Evolutionary conservation across 2,329 filamentous ascomycete genomes (phyloP).

Genomic region (Aspergillaceae sp.): DNA sequence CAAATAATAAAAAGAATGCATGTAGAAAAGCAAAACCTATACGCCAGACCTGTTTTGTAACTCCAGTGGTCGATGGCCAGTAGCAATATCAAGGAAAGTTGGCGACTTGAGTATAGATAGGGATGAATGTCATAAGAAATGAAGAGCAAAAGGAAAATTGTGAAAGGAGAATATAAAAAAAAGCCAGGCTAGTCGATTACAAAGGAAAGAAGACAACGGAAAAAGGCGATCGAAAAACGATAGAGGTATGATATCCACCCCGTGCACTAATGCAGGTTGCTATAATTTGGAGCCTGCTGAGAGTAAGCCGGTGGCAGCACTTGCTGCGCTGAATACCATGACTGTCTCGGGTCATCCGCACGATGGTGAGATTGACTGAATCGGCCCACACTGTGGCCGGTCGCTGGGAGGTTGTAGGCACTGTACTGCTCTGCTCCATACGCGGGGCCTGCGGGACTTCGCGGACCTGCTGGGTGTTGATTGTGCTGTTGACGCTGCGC

Average conservation of each 20-base stretch:
- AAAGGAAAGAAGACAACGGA: no score
- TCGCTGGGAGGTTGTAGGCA: conserved; percentile 28
- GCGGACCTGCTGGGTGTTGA: conserved; percentile 34
- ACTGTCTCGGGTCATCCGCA: conserved; percentile 24
- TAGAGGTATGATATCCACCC: no score
- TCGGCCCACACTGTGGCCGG: conserved; percentile 30
- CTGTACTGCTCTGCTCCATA: conserved; percentile 10
- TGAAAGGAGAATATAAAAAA: no score
- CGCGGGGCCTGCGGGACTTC: conserved; percentile 19
- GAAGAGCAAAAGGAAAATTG: no score
- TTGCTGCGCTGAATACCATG: conserved; percentile 21
- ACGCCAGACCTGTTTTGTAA: conserved; percentile 12
- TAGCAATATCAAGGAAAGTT: no score
- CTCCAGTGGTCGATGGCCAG: no score
- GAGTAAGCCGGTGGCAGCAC: conserved; percentile 17
- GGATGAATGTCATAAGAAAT: no score
- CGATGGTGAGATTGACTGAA: conserved; percentile 21
- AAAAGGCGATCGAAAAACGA: no score
- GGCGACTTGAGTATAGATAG: no score
- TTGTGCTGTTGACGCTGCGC: conserved; percentile 54
- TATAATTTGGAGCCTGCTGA: conserved; percentile 18
- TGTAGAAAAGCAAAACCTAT: conserved; percentile 6
- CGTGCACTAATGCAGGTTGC: conserved; percentile 6
- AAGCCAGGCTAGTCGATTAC: no score
- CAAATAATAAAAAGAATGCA: conserved; percentile 1